A percentile compares a stretch with the other conserved stretches of the same genome.
These are phyloP conservation scores for Fusarium subtropicale DNA, from an alignment of 2,329 filamentous ascomycete genomes.

Conservation along the genomic window DNA sequence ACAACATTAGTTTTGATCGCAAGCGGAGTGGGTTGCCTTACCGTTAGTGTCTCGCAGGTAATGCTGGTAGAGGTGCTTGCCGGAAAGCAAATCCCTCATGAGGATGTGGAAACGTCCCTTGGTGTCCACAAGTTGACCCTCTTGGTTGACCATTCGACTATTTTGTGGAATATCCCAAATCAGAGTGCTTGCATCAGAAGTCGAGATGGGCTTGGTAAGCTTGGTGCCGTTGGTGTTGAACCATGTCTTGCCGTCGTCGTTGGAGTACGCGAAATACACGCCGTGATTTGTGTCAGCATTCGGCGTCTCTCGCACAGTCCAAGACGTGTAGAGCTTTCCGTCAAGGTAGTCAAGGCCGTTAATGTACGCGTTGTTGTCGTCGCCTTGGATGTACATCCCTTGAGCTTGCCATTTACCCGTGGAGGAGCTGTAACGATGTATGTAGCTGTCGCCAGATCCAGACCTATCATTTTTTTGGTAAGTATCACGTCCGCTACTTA, in stretches of 20 bases:
- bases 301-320: constrained; percentile 34
- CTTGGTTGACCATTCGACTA: constrained; percentile 37
- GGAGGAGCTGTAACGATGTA: constrained; percentile 36
- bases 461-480: constrained; percentile 1
- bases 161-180: constrained; percentile 32
- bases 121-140: constrained; percentile 27
- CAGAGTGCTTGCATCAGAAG: constrained; percentile 19
- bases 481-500: rapidly evolving
- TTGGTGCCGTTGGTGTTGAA: constrained; percentile 25
- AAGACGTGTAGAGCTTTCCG: constrained; percentile 34
- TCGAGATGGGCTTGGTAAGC: constrained; percentile 20
- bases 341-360: constrained; percentile 25
- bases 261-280: constrained; percentile 35
- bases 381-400: constrained; percentile 33
- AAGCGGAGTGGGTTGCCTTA: rapidly evolving
- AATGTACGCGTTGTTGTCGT: constrained; percentile 37
- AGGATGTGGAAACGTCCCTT: constrained; percentile 29
- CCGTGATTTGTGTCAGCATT: constrained; percentile 35
- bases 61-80: constrained; percentile 29
- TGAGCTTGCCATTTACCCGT: constrained; percentile 30
- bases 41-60: constrained; percentile 18
- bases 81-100: constrained; percentile 28
- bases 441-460: constrained; percentile 33
- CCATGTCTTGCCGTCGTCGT: constrained; percentile 34
- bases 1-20: rapidly evolving